Evolutionary conservation across 805 yeast genomes (phyloP).

Genomic region (Kuraishia molischiana): DNA sequence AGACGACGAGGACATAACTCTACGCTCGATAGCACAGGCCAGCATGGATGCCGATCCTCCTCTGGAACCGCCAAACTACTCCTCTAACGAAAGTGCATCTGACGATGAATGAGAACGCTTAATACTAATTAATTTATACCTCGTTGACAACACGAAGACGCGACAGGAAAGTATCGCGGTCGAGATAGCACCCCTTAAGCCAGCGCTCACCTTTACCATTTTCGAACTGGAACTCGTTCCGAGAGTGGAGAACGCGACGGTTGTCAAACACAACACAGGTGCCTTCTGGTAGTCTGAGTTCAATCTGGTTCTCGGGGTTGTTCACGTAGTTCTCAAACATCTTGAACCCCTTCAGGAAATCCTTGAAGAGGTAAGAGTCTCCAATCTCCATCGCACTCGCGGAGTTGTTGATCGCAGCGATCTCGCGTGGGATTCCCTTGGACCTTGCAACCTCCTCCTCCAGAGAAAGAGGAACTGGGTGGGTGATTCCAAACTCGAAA

Average conservation of each 20-base stretch:
- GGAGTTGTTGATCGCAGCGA: constrained; percentile 4
- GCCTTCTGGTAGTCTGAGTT: constrained; percentile 44
- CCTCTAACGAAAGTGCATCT: background rate
- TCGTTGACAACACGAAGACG: constrained; percentile 31
- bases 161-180: constrained; percentile 62
- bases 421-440: constrained; percentile 3
- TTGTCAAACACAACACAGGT: constrained; percentile 63
- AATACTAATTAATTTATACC: constrained; percentile 8
- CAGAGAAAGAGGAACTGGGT: constrained; percentile 15
- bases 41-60: constrained; percentile 16
- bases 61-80: constrained; percentile 28
- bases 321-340: constrained; percentile 51
- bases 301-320: constrained; percentile 42
- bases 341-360: constrained; percentile 47
- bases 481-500: constrained; percentile 45
- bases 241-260: constrained; percentile 60
- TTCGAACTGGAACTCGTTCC: constrained; percentile 26
- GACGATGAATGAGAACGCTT: too few species aligned
- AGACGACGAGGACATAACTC: constrained; percentile 29
- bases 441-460: constrained; percentile 7
- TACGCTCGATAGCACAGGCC: constrained; percentile 8
- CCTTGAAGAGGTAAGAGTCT: constrained; percentile 33
- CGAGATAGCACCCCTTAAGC: constrained; percentile 71
- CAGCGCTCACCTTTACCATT: constrained; percentile 44
- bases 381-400: constrained; percentile 25